Base-by-base conservation (phyloP, 1,284 basidiomycete species). In the Lignosus rhinocerotis region DNA sequence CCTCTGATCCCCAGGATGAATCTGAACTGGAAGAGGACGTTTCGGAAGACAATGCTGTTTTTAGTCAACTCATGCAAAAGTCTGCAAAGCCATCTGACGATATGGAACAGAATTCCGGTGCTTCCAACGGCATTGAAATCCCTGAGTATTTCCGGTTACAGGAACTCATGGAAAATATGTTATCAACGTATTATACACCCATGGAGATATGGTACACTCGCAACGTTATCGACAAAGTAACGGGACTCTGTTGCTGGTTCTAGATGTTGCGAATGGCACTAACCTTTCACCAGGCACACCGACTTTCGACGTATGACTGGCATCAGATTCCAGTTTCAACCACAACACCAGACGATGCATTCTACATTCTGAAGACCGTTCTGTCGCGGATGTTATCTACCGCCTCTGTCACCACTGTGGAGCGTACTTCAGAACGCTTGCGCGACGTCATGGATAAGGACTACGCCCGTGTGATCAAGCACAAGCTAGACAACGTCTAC, bases 141-240 rank as follows among this genome's bases (percentile, higher is more conserved):
- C 68, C 84, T 34, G 82, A 89, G 57, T 72, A 78, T 9, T 91
- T 78, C 53, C 71, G 73, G 2, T 87, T 86, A 48, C 83, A 85
- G 62, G 66, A 69, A 38, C 75, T 86, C 7, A 88, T 98, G 56
- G 83, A 90, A 30, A 79, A 85, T 55, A 76, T 96, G 48, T 79
- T 96, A 33, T 74, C 74, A 8, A 82, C 81, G 16, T 94, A 91
- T 68, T 98, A 97, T 69, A 80, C 88, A 39, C 94, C 96, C 1
- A 78, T 99, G 58, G 96, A 99, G 72, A 76, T 88, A 3, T 98
- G 95, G 95, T 98, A 96, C 72, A 83, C 90, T 16, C 86, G 92
- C n/a, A 87, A 84, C 11, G 89, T 87, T 56, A 86, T 97, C 48
- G 92, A 96, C 69, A 96, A 96, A 80, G 94, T 90, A 61, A 21